Evolutionary conservation across 306 rosid species (phyloP), one percentile per base, ranked within the genome.

Genomic region (Canavalia ensiformis): DNA sequence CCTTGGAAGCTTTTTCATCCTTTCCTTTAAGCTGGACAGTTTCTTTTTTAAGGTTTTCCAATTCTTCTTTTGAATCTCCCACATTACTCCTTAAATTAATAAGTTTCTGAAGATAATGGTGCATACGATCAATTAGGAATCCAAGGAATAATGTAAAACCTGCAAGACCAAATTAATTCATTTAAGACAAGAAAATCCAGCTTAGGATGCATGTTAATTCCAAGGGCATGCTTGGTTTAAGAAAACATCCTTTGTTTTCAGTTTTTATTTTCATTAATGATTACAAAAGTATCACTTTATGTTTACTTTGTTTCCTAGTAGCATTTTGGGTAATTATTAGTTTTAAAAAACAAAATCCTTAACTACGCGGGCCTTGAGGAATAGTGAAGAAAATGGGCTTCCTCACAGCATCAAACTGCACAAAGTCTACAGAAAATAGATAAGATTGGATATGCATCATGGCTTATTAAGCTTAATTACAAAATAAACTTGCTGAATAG

Each of bases 141-240:
- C 94, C 97, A 13, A 94, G 93, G 88, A 91, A 90, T 72, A 94
- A 75, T 5, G 92, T 86, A 86, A 93, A 93, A 83, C 96, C 97
- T 93, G 90, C 77, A 89, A 82, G 57, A 64, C 55, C 37, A 74
- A 76, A 70, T 45, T 50, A 46, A 6, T 31, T 68, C 79, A 29
- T 39, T 68, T 69, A 69, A 64, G 51, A 66, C 34, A 8, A 56
- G 69, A 83, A 33, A 33, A 45, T 63, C 12, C 4, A 69, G 60
- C 52, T 67, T 29, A 51, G 35, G 29, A 65, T 28, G 45, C 65
- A 29, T 64, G 13, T 62, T 34, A 47, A 50, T 63, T 28, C 33
- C 41, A 6, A 13, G 6, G 57, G 29, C 2, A n/a, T 50, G 57
- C 57, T 13, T 9, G 52, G 47, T 35, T 28, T 64, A 7, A 64